Percentiles rank a stretch among this genome's conserved stretches.
Evolutionary conservation across 2,329 filamentous ascomycete genomes (phyloP).

Genomic region (Cladosporium sp.): DNA sequence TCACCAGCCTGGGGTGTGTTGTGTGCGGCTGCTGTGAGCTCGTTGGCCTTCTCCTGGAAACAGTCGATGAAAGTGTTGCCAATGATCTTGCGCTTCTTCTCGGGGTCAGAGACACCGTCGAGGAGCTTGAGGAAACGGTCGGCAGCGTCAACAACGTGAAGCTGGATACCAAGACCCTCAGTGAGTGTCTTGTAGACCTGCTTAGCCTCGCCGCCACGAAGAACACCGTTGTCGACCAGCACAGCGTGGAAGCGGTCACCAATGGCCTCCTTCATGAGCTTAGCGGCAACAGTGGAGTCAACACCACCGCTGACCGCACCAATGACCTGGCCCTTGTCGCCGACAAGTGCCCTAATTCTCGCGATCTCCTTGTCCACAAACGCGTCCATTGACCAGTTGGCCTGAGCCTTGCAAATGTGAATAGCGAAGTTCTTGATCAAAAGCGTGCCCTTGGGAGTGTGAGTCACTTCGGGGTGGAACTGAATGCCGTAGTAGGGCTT

Average conservation of each 20-base stretch:
- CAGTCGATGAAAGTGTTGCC: conserved; percentile 78
- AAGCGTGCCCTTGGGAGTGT: conserved; percentile 68
- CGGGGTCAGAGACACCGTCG: conserved; percentile 72
- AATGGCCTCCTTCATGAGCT: conserved; percentile 84
- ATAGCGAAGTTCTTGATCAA: conserved; percentile 82
- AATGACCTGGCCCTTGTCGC: conserved; percentile 77
- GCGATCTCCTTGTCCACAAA: conserved; percentile 80
- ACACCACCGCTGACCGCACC: conserved; percentile 81
- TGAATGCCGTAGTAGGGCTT: conserved; percentile 80
- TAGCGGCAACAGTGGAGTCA: conserved; percentile 83
- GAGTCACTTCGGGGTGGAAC: conserved; percentile 84
- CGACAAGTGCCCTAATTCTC: conserved; percentile 79
- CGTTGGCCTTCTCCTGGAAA: conserved; percentile 76
- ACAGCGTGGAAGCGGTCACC: conserved; percentile 81
- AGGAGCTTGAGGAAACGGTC: conserved; percentile 76
- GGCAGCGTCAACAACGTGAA: conserved; percentile 80
- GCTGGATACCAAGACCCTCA: conserved; percentile 81
- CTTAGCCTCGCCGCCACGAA: conserved; percentile 82
- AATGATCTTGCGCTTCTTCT: conserved; percentile 90
- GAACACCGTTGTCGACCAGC: conserved; percentile 80
- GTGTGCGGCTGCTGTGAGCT: conserved; percentile 71
- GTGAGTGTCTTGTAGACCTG: conserved; percentile 78
- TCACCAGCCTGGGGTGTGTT: conserved; percentile 68
- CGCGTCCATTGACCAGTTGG: conserved; percentile 82
- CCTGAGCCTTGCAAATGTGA: conserved; percentile 72